Conservation (phyloP, 495 filamentous ascomycete genomes). For the Astrothelium macrocarpum region DNA sequence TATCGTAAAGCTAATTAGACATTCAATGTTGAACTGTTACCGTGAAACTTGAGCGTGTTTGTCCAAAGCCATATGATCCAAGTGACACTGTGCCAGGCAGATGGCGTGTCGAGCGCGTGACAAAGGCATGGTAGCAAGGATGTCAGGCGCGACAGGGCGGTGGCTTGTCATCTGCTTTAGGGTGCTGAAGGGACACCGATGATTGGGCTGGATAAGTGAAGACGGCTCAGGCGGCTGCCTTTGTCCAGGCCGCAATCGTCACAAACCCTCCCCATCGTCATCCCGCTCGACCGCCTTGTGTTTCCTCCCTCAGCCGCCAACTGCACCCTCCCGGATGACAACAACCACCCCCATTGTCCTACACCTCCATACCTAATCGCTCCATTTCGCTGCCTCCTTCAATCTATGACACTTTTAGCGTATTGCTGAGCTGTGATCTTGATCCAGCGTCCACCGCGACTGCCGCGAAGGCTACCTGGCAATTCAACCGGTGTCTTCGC, state of each 20-base stretch:
- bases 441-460: neutral
- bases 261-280: no score
- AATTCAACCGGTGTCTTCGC: neutral
- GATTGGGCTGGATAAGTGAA: constrained; percentile 2
- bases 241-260: constrained; percentile 5
- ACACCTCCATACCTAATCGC: neutral
- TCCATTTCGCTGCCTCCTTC: neutral
- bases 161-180: neutral
- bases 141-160: neutral
- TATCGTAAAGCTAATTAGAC: constrained; percentile 27
- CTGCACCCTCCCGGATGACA: neutral
- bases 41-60: neutral
- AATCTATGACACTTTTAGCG: neutral
- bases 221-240: neutral
- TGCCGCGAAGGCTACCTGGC: neutral
- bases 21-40: constrained; percentile 10
- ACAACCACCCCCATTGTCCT: neutral
- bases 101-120: neutral
- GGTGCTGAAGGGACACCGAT: no score
- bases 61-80: no score
- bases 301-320: neutral
- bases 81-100: neutral
- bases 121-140: neutral
- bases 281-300: constrained; percentile 2
- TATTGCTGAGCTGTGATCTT: neutral